Conservation (phyloP, 75 land plant species). For the Gnetum montanum region DNA sequence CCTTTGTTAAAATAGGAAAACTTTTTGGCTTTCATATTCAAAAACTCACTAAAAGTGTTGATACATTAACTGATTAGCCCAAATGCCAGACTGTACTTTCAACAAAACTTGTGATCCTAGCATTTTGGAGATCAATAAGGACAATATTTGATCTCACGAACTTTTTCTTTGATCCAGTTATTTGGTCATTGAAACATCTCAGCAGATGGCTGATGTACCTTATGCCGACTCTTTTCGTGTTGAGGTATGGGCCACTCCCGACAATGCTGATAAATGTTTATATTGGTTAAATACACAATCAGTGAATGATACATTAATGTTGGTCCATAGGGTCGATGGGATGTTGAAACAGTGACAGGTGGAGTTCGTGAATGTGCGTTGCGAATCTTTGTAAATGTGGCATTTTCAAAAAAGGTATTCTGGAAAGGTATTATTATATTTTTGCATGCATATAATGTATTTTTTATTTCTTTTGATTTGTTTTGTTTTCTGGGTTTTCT, state of each 20-base stretch:
- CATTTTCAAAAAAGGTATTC: constrained; percentile 79
- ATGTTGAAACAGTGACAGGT: constrained; percentile 35
- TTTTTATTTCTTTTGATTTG: background rate
- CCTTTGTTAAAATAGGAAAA: no score
- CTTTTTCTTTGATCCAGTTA: constrained; percentile 49
- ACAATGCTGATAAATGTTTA: no score
- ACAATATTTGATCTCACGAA: no score
- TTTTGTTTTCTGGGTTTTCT: background rate
- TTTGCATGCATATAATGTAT: background rate
- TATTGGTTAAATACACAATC: no score
- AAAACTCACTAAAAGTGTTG: no score
- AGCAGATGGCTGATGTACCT: constrained; percentile 80
- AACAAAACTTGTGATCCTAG: no score
- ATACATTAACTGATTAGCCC: background rate
- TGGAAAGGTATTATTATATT: constrained; percentile 61
- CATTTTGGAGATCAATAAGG: no score
- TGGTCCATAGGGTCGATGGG: constrained; percentile 67
- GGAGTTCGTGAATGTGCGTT: constrained; percentile 36
- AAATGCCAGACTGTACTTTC: no score
- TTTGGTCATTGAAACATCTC: constrained; percentile 73
- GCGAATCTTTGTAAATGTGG: constrained; percentile 65
- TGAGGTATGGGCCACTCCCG: constrained; percentile 74
- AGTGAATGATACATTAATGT: background rate
- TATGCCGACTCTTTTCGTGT: constrained; percentile 86
- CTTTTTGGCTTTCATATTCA: no score